A percentile compares a stretch with the other conserved stretches of the same genome.
phyloP scores from a whole-genome alignment of 192 early-diverging fungal species.

The Podila horticola region DNA sequence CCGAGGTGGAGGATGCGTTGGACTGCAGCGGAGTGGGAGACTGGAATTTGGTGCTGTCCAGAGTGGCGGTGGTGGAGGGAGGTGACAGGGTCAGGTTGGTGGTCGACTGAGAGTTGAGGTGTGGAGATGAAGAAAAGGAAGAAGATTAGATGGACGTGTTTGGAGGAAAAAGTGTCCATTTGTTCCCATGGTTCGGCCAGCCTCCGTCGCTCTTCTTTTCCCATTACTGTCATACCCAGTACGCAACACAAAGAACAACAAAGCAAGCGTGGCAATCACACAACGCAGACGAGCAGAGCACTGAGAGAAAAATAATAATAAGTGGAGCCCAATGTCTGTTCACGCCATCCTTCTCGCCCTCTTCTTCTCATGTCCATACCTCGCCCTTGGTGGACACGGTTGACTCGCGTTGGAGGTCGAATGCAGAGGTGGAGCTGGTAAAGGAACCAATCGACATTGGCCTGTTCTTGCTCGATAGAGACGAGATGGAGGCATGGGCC shows the following conservation, averaged over 20 bases:
- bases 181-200: no score
- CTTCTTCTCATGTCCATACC: not conserved
- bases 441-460: slow-evolving; percentile 8
- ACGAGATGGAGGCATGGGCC: slow-evolving; percentile 12
- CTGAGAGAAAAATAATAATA: no score
- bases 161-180: no score
- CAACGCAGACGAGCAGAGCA: no score
- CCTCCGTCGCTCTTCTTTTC: not conserved
- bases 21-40: slow-evolving; percentile 3
- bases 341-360: no score
- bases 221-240: not conserved
- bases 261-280: no score
- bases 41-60: slow-evolving; percentile 7
- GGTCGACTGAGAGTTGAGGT: slow-evolving; percentile 5
- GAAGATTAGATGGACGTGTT: not conserved
- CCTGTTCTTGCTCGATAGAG: slow-evolving; percentile 1
- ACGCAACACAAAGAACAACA: no score
- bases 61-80: not conserved
- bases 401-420: slow-evolving; percentile 12
- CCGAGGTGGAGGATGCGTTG: slow-evolving; percentile 17
- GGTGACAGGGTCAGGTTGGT: slow-evolving; percentile 26
- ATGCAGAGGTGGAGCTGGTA: slow-evolving; percentile 16
- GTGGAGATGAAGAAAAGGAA: not conserved
- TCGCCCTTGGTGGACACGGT: slow-evolving; percentile 8
- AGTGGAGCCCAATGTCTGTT: no score